These are phyloP conservation scores for Sphaerulina populicola DNA, from an alignment of 2,329 filamentous ascomycete genomes.

Conservation along the genomic window DNA sequence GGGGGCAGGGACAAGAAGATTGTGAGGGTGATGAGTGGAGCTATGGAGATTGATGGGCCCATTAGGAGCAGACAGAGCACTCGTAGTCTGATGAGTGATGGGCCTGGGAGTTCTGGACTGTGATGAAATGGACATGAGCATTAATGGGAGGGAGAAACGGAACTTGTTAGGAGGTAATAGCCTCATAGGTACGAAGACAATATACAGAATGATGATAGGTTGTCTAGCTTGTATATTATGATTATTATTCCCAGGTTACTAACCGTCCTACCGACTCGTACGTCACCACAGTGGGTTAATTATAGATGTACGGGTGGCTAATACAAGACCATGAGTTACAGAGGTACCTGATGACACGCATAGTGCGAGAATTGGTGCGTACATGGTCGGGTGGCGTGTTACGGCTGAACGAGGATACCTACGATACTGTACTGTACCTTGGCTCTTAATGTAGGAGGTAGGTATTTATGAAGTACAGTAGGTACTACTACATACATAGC, in stretches of 20 bases:
- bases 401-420: not conserved
- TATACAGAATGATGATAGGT: not conserved
- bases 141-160: not conserved
- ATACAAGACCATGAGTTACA: too few species aligned
- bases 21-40: conserved; percentile 43
- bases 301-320: too few species aligned
- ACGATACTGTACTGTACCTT: too few species aligned
- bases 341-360: too few species aligned
- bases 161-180: too few species aligned
- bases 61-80: conserved; percentile 23
- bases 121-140: not conserved
- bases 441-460: too few species aligned
- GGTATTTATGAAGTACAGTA: too few species aligned
- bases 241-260: too few species aligned
- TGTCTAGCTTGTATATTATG: not conserved
- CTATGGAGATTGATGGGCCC: conserved; percentile 41
- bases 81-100: conserved; percentile 29
- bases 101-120: conserved; percentile 19
- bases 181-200: too few species aligned
- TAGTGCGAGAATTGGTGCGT: not conserved
- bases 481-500: too few species aligned
- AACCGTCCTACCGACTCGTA: too few species aligned
- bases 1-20: conserved; percentile 39
- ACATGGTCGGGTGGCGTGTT: not conserved
- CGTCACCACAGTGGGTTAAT: too few species aligned